Percentiles rank a stretch among this genome's conserved stretches.
Conservation (phyloP, 225 moss, liverwort and hornwort genomes). For the Climacium dendroides region DNA sequence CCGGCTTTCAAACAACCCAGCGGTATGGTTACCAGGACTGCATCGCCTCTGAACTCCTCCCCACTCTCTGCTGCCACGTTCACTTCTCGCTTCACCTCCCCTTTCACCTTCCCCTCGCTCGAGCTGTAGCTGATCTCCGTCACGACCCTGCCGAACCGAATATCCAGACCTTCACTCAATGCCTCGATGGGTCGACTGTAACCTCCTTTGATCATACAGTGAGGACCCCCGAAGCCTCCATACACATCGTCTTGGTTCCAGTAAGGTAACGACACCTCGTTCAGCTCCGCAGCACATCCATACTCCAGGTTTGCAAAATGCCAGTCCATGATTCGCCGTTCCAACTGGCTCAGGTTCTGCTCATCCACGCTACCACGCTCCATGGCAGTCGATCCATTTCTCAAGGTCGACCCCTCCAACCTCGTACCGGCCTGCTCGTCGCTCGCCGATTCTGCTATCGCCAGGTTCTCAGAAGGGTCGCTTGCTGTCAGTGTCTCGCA, state of each 20-base stretch:
- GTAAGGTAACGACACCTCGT: conserved; percentile 49
- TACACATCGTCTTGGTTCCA: conserved; percentile 72
- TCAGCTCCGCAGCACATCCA: conserved; percentile 50
- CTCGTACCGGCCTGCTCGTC: conserved; percentile 1
- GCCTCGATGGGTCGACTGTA: conserved; percentile 50
- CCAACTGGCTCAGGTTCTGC: conserved; percentile 31
- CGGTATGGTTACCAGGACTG: conserved; percentile 42
- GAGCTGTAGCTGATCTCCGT: conserved; percentile 15
- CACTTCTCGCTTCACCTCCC: conserved; percentile 22
- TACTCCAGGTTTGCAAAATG: conserved; percentile 61
- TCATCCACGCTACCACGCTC: not conserved
- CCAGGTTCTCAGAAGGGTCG: conserved; percentile 16
- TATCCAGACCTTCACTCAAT: conserved; percentile 34
- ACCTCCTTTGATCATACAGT: conserved; percentile 61
- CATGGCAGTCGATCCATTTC: not conserved
- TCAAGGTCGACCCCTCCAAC: conserved; percentile 2
- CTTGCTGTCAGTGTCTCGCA: conserved; percentile 25
- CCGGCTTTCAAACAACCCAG: conserved; percentile 49
- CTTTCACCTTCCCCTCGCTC: conserved; percentile 23
- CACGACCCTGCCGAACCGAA: conserved; percentile 35
- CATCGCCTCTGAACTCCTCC: conserved; percentile 46
- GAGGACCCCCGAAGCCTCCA: conserved; percentile 54
- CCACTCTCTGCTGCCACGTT: conserved; percentile 18
- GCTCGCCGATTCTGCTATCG: conserved; percentile 24
- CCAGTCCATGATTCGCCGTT: conserved; percentile 64